A percentile compares a stretch with the other conserved stretches of the same genome.
Evolutionary conservation across 139 green algal genomes (phyloP).

Genomic region (Picochlorum sp.): DNA sequence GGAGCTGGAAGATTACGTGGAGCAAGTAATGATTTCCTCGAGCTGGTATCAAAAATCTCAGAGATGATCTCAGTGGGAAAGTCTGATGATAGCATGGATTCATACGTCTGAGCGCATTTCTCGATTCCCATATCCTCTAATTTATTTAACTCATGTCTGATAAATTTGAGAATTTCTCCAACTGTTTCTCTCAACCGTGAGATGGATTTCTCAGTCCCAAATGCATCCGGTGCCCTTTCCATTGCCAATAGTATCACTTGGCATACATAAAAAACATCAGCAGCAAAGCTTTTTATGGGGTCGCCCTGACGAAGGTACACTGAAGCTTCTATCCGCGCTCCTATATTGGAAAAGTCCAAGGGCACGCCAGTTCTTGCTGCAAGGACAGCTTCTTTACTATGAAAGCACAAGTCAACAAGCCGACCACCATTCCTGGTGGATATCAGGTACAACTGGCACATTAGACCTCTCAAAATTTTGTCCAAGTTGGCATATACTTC

Average conservation of each 20-base stretch:
- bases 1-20: constrained; percentile 15
- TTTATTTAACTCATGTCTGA: background rate
- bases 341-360: constrained; percentile 23
- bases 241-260: constrained; percentile 26
- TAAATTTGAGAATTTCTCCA: constrained; percentile 4
- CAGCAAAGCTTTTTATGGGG: constrained; percentile 31
- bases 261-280: constrained; percentile 31
- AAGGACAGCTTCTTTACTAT: constrained; percentile 15
- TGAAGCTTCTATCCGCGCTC: constrained; percentile 13
- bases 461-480: too few species aligned
- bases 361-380: constrained; percentile 9
- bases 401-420: constrained; percentile 25
- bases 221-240: constrained; percentile 12
- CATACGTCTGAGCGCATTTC: too few species aligned
- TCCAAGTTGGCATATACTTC: background rate
- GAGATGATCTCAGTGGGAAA: background rate
- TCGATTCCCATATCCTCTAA: too few species aligned
- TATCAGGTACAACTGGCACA: too few species aligned
- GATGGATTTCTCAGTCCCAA: constrained; percentile 9
- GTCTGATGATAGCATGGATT: too few species aligned
- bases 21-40: background rate
- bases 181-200: constrained; percentile 9
- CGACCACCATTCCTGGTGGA: too few species aligned
- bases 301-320: constrained; percentile 14
- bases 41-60: background rate